phyloP scores from a whole-genome alignment of 2,329 filamentous ascomycete genomes.

The Colletotrichum abscissum region DNA sequence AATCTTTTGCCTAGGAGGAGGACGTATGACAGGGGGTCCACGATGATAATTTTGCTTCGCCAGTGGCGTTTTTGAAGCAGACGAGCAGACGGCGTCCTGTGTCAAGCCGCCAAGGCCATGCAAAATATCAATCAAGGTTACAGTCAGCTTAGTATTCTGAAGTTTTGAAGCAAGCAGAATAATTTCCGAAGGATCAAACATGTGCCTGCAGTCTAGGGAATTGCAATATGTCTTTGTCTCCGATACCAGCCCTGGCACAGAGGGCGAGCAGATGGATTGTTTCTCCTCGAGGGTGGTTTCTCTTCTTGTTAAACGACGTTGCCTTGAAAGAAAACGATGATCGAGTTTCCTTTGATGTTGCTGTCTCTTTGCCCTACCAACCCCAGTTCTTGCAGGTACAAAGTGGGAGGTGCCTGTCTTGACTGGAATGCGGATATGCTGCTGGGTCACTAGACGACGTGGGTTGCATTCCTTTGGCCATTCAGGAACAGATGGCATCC shows the following conservation, averaged over 20 bases:
- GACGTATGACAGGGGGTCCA: not conserved
- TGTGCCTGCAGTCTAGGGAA: not conserved
- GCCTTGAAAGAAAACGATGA: slow-evolving; percentile 9
- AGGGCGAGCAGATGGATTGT: slow-evolving; percentile 20
- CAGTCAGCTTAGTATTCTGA: not conserved
- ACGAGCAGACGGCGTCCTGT: not conserved
- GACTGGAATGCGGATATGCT: slow-evolving; percentile 35
- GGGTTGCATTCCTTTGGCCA: slow-evolving; percentile 32
- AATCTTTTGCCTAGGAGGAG: not conserved
- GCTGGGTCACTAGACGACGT: slow-evolving; percentile 32
- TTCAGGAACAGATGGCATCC: slow-evolving; percentile 22
- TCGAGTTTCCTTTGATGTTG: slow-evolving; percentile 15
- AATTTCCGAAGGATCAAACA: not conserved
- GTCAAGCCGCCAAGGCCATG: not conserved
- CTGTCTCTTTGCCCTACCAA: slow-evolving; percentile 11
- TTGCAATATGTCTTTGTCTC: slow-evolving; percentile 21
- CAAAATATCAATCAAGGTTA: slow-evolving; percentile 11
- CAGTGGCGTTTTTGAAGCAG: slow-evolving; percentile 8
- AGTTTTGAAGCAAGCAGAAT: not conserved
- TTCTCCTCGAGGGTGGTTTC: not conserved
- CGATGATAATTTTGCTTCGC: not conserved
- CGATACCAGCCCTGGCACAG: not conserved
- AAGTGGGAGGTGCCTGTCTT: not conserved
- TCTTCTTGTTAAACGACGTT: slow-evolving; percentile 20
- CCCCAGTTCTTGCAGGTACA: slow-evolving; percentile 20